These are phyloP conservation scores for Penicillium antarcticum DNA, from an alignment of 495 filamentous ascomycete species.

Conservation along the genomic window DNA sequence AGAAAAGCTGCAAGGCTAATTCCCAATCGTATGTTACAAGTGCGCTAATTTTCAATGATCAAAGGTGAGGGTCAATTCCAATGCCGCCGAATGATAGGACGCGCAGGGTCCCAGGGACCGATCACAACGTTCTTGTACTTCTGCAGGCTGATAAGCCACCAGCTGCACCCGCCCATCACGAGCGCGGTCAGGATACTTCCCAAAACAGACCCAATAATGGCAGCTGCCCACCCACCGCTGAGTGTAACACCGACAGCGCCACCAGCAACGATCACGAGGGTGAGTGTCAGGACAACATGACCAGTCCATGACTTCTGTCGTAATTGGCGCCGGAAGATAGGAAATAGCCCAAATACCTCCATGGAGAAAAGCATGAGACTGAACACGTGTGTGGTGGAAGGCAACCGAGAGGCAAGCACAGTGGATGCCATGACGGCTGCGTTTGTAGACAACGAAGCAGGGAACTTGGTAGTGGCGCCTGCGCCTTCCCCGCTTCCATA, in stretches of 20 bases:
- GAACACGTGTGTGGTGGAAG: conserved; percentile 90
- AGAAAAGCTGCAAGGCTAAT: conserved; percentile 5
- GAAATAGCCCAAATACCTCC: conserved; percentile 95
- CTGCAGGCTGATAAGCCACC: conserved; percentile 96
- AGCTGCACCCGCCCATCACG: conserved; percentile 89
- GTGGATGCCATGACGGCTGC: conserved; percentile 94
- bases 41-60: not conserved
- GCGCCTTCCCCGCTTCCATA: conserved; percentile 66
- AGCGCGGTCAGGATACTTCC: conserved; percentile 66
- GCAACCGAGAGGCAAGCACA: conserved; percentile 82
- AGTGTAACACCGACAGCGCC: conserved; percentile 73
- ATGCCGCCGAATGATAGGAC: conserved; percentile 67
- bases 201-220: conserved; percentile 67
- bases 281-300: conserved; percentile 71
- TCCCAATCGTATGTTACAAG: conserved; percentile 18
- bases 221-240: conserved; percentile 72
- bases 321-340: conserved; percentile 85
- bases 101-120: conserved; percentile 95
- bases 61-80: conserved; percentile 46
- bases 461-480: conserved; percentile 56
- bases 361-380: conserved; percentile 93
- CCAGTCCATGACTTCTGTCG: conserved; percentile 80
- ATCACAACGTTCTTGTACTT: conserved; percentile 99
- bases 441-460: conserved; percentile 88
- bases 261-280: conserved; percentile 75